These are phyloP conservation scores for Cercospora berteroae DNA, from an alignment of 2,329 filamentous ascomycete species.

Conservation along the genomic window DNA sequence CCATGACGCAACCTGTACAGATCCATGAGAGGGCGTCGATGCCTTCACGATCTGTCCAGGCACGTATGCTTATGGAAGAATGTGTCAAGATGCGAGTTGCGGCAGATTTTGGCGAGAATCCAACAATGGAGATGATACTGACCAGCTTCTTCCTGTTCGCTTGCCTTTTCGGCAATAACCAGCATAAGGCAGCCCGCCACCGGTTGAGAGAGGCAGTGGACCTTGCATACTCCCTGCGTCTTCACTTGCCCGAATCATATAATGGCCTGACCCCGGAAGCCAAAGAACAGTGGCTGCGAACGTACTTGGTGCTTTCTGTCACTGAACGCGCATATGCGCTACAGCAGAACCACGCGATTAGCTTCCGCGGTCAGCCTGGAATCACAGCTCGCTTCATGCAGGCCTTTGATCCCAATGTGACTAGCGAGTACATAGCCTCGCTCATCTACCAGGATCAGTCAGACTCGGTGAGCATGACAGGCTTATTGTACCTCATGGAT, in stretches of 20 bases:
- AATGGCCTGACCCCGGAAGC: slow-evolving; percentile 39
- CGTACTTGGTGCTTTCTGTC: slow-evolving; percentile 38
- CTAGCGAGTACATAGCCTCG: slow-evolving; percentile 35
- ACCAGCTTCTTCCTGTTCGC: slow-evolving; percentile 37
- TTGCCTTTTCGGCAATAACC: slow-evolving; percentile 31
- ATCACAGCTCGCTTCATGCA: slow-evolving; percentile 43
- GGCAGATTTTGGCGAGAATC: slow-evolving; percentile 39
- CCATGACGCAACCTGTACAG: slow-evolving; percentile 47
- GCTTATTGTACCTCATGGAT: slow-evolving; percentile 46
- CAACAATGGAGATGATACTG: slow-evolving; percentile 32
- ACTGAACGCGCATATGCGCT: slow-evolving; percentile 44
- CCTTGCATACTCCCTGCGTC: slow-evolving; percentile 42
- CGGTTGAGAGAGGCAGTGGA: slow-evolving; percentile 37
- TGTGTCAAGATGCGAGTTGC: slow-evolving; percentile 46
- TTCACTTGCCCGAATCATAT: slow-evolving; percentile 44
- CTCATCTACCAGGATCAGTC: slow-evolving; percentile 47
- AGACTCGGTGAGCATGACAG: slow-evolving; percentile 43
- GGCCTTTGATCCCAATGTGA: slow-evolving; percentile 41
- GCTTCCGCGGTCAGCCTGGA: slow-evolving; percentile 43
- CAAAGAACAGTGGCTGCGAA: slow-evolving; percentile 43
- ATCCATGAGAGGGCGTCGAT: slow-evolving; percentile 41
- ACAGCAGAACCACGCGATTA: slow-evolving; percentile 44
- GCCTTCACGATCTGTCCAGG: slow-evolving; percentile 37
- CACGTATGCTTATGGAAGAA: slow-evolving; percentile 45
- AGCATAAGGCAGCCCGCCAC: slow-evolving; percentile 33